Percentiles rank a stretch among this genome's conserved stretches.
phyloP scores from a whole-genome alignment of 2,329 filamentous ascomycete species.

The Mycosphaerelloides madeirae region DNA sequence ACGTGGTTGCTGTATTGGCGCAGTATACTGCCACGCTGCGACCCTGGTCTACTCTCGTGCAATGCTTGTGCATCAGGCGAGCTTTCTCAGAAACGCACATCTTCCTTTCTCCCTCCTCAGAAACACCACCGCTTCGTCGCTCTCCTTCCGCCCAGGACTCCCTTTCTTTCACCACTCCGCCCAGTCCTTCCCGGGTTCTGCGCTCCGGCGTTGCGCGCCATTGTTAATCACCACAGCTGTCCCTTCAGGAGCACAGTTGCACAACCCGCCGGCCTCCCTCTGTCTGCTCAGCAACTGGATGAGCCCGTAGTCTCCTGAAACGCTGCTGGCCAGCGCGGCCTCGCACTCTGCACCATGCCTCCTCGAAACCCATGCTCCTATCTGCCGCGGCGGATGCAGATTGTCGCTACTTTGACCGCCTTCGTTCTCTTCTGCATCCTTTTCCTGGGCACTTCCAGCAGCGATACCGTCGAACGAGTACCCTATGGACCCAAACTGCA shows the following conservation, averaged over 20 bases:
- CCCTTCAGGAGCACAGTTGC: neutral
- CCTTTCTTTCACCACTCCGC: too few relatives aligned
- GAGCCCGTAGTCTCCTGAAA: neutral
- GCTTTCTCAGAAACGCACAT: too few relatives aligned
- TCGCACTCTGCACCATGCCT: constrained; percentile 16
- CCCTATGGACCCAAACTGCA: constrained; percentile 35
- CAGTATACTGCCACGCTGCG: too few relatives aligned
- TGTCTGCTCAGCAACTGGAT: neutral
- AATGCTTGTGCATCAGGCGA: too few relatives aligned
- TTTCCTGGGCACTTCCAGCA: constrained; percentile 31
- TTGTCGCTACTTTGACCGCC: constrained; percentile 37
- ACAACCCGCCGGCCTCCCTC: neutral
- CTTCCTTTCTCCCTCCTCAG: too few relatives aligned
- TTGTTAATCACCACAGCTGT: too few relatives aligned
- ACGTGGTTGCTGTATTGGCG: too few relatives aligned
- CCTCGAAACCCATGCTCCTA: constrained; percentile 33
- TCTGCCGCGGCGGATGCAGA: constrained; percentile 46
- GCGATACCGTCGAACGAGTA: constrained; percentile 29
- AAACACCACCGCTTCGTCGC: too few relatives aligned
- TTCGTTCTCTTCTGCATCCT: constrained; percentile 37
- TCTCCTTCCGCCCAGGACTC: too few relatives aligned
- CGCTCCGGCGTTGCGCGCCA: too few relatives aligned
- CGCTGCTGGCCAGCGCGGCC: constrained; percentile 8
- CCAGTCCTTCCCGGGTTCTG: too few relatives aligned
- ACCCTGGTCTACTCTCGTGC: too few relatives aligned